Evolutionary conservation across 2,329 filamentous ascomycete species (phyloP), one percentile per base, ranked within the genome.

Genomic region (Penicillium hordei): DNA sequence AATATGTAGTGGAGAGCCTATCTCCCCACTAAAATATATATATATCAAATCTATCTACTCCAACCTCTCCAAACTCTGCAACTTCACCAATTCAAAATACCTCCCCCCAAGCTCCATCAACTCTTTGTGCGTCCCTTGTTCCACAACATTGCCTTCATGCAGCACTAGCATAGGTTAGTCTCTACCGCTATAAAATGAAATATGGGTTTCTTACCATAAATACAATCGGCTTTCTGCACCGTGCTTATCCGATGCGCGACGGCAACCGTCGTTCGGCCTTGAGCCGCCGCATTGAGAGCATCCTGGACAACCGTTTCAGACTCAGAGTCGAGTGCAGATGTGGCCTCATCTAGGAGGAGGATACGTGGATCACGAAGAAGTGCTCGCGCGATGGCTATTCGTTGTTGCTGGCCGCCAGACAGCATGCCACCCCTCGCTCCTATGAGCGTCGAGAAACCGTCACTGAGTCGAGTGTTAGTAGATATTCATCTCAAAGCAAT

Each of bases 341-440:
- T 96, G 3, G 92, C 91, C 72, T 96, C 92, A 62, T 96, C 92
- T 0, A 94, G 83, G 0, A 94, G 82, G 5, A 97, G 78, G 59
- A 97, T 87, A 74, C 90, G 92, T 7, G 93, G 93, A 68, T 96
- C 86, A 13, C 93, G 88, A 44, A 97, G 86, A 17, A 97, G 80
- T 0, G 93, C 93, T 5, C 94, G 86, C 3, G 93, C 93, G 70
- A 97, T 97, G 50, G 91, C 93, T 38, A 97, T 87, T 58, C 93
- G 89, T 75, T 97, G 93, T 72, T 96, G 96, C 76, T 97, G 93
- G 0, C 93, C 93, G 54, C 93, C 93, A 2, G 89, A 93, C 15
- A 96, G 79, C 71, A 97, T 84, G 15, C 86, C 83, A 39, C 93
- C 93, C 78, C 96, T 96, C 72, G 84, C 90, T 31, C 93, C 94